phyloP scores from a whole-genome alignment of 2,329 filamentous ascomycete genomes.

The Botryotinia convoluta region DNA sequence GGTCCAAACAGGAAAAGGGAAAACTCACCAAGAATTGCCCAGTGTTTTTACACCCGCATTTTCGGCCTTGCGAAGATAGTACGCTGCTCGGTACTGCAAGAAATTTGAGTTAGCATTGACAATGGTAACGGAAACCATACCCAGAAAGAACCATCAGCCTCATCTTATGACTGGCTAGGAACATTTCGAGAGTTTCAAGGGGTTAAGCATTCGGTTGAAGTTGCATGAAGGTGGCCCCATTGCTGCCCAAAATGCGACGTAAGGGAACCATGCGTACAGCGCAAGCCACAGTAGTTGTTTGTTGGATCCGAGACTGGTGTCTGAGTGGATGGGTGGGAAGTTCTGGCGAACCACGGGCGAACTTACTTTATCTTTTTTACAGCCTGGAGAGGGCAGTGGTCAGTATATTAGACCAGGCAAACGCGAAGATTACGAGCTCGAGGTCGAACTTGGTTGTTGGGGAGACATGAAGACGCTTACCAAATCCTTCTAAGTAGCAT shows the following conservation, averaged over 20 bases:
- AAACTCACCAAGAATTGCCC: slow-evolving; percentile 86
- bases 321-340: slow-evolving; percentile 18
- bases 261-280: slow-evolving; percentile 27
- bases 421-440: slow-evolving; percentile 11
- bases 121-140: not conserved
- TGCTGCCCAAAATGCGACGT: slow-evolving; percentile 47
- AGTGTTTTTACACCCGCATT: slow-evolving; percentile 83
- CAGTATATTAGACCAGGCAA: slow-evolving; percentile 17
- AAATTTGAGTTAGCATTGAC: slow-evolving; percentile 13
- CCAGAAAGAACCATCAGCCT: slow-evolving; percentile 44
- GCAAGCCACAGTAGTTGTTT: slow-evolving; percentile 33
- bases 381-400: slow-evolving; percentile 39
- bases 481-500: slow-evolving; percentile 97
- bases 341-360: not conserved
- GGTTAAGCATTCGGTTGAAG: slow-evolving; percentile 17
- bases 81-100: slow-evolving; percentile 71
- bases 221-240: slow-evolving; percentile 33
- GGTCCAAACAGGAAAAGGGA: slow-evolving; percentile 21
- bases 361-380: slow-evolving; percentile 97
- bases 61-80: slow-evolving; percentile 90
- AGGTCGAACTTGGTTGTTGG: slow-evolving; percentile 4
- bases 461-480: slow-evolving; percentile 39
- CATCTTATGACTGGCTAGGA: slow-evolving; percentile 39
- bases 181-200: slow-evolving; percentile 28
- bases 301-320: slow-evolving; percentile 10